Evolutionary conservation across 306 rosid genomes (phyloP), one percentile per base, ranked within the genome.

Genomic region (Begonia masoniana): DNA sequence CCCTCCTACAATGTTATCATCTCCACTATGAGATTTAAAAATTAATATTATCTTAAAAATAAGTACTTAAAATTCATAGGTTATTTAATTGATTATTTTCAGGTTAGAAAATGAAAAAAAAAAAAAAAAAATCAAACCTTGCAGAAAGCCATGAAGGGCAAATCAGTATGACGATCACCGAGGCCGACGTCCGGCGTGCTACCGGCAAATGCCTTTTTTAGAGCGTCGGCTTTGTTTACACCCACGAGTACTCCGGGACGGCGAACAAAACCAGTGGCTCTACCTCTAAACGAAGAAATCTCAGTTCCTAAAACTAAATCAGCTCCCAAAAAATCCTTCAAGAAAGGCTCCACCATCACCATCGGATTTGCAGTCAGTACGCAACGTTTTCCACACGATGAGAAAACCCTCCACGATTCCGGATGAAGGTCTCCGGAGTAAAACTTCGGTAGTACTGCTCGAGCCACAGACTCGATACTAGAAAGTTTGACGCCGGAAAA

Each of bases 401-500:
- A 80, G 31, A 85, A 79, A 54, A 85, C 91, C 1, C 83, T 68
- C 95, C 95, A 89, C 2, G 78, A 51, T 61, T 79, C 82, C 0
- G 82, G 78, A 47, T 82, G 94, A 0, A 89, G 43, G 11, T 89
- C 94, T 0, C 43, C 47, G 0, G 80, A 63, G 24, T 89, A 89
- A 45, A 89, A 85, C 56, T 89, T 89, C 0, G 95, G 97, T 10
- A 85, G 63, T 9, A 80, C 95, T 1, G 97, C 95, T 0, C 82
- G 70, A 0, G 95, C 97, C 39, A 75, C 95, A 0, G 85, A 78
- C 35, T 89, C 87, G 1, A 89, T 85, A 52, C 64, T 75, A 0
- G 78, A 67, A 0, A 85, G 19, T 47, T 50, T 85, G 75, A 80
- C 68, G 0, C 97, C 89, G 0, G 75, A 72, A 58, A 89, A 78